These are phyloP conservation scores for Camellia oleifera DNA, from an alignment of 179 eudicot genomes.

Conservation along the genomic window DNA sequence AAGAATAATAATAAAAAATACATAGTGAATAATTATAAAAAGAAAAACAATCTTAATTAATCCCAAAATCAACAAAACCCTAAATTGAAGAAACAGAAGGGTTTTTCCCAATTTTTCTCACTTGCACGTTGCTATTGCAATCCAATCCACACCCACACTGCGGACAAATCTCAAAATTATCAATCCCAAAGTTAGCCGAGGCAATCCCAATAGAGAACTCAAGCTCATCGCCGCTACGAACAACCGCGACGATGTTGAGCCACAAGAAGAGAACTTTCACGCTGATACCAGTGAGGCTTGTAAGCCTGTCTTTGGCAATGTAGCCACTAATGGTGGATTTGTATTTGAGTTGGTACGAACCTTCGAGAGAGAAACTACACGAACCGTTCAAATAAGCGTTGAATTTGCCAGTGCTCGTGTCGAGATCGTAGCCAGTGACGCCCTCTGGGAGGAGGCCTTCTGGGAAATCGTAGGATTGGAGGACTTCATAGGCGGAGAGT, in stretches of 20 bases:
- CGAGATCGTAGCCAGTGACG: slow-evolving; percentile 44
- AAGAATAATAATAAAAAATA: too few species aligned
- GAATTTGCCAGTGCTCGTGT: slow-evolving; percentile 49
- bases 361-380: slow-evolving; percentile 47
- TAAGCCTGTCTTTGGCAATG: slow-evolving; percentile 32
- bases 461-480: slow-evolving; percentile 51
- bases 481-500: slow-evolving; percentile 46
- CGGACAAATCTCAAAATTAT: slow-evolving; percentile 51
- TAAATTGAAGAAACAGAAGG: slow-evolving; percentile 26
- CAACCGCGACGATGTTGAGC: slow-evolving; percentile 55
- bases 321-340: slow-evolving; percentile 41
- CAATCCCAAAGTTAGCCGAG: slow-evolving; percentile 50
- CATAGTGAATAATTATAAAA: background rate
- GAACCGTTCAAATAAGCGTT: slow-evolving; percentile 33
- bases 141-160: slow-evolving; percentile 58
- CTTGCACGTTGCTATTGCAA: slow-evolving; percentile 15
- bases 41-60: background rate
- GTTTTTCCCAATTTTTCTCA: slow-evolving; percentile 16
- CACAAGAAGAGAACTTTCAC: slow-evolving; percentile 53
- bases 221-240: slow-evolving; percentile 37
- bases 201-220: slow-evolving; percentile 62
- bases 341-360: slow-evolving; percentile 54
- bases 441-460: slow-evolving; percentile 54
- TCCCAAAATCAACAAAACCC: slow-evolving; percentile 1
- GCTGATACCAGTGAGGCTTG: slow-evolving; percentile 41